These are phyloP conservation scores for Wickerhamiella azymoides DNA, from an alignment of 805 yeast species.

Conservation along the genomic window DNA sequence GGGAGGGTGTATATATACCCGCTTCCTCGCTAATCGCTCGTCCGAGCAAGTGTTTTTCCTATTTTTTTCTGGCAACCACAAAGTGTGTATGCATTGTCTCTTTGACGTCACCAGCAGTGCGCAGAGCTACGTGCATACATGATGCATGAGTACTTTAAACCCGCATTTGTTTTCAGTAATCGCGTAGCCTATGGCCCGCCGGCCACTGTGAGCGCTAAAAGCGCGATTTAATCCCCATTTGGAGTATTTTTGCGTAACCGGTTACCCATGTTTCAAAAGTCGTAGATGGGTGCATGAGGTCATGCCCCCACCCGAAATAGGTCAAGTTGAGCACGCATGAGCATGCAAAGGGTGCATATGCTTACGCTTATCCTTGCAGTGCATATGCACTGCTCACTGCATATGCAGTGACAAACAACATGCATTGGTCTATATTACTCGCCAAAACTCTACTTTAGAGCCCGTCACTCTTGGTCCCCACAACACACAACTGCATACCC, in stretches of 20 bases:
- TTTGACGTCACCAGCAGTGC: background rate
- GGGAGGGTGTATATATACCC: no score
- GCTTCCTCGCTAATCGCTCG: no score
- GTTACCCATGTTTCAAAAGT: background rate
- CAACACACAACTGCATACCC: background rate
- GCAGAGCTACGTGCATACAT: background rate
- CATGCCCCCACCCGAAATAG: background rate
- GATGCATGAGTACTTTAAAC: background rate
- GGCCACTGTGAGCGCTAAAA: no score
- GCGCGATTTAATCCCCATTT: background rate
- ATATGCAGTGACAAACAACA: conserved; percentile 7
- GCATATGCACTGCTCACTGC: conserved; percentile 8
- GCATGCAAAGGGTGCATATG: conserved; percentile 1
- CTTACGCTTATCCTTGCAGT: conserved; percentile 2
- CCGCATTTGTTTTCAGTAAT: background rate
- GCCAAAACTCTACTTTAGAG: background rate
- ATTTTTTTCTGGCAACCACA: no score
- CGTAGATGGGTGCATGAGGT: background rate
- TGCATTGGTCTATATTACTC: background rate
- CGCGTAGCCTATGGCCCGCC: background rate
- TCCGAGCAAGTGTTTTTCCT: no score
- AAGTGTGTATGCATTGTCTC: background rate
- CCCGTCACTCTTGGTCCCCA: background rate
- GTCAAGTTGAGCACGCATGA: background rate
- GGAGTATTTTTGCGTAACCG: background rate